Base-by-base conservation (phyloP, 371 early-diverging fungal genomes). In the Blakeslea trispora region DNA sequence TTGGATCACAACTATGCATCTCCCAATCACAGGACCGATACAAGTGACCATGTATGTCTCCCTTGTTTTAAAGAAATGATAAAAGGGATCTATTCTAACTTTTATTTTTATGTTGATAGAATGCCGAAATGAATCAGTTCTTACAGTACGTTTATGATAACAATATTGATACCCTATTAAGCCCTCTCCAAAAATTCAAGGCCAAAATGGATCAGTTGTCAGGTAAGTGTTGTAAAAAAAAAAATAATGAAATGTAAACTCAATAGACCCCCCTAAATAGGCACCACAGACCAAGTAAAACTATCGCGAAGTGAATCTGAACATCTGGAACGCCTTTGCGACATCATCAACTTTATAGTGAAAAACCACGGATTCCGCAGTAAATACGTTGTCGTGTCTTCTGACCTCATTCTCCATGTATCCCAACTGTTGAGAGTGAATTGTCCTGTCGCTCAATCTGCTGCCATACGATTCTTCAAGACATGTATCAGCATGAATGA, bases 401-500 rank as follows among this genome's bases (percentile, higher is more conserved):
- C 82, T 7, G 79, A 82, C 50, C 69, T 89, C 22, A 72, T 83
- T 18, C 50, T 68, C 23, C 86, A 89, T 57, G 63, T 91, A 5
- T 63, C 72, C 1, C 66, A 89, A 45, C 66, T 96, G 3, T 79
- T 92, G 21, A 77, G 81, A 61, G 86, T 88, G 24, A 79, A 79
- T 45, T 84, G 88, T 41, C 75, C 75, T 21, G 80, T 86, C 53
- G 59, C 95, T n/a, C 83, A 87, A 57, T 68, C 95, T 86, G 92
- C 88, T 22, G 94, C 93, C 0, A 50, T 96, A 41, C 78, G 93
- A 31, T 84, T 92, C 32, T 72, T 95, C 60, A 81, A 94, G 24
- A 74, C 85, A 2, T 89, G 89, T 57, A 68, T 95, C 32, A 86
- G 86, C 1, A 59, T 81, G 57, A 79, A 78, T 18, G 94, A 95